Base-by-base conservation (phyloP, 2,329 filamentous ascomycete genomes). In the Neophaeococcomyces aloes region DNA sequence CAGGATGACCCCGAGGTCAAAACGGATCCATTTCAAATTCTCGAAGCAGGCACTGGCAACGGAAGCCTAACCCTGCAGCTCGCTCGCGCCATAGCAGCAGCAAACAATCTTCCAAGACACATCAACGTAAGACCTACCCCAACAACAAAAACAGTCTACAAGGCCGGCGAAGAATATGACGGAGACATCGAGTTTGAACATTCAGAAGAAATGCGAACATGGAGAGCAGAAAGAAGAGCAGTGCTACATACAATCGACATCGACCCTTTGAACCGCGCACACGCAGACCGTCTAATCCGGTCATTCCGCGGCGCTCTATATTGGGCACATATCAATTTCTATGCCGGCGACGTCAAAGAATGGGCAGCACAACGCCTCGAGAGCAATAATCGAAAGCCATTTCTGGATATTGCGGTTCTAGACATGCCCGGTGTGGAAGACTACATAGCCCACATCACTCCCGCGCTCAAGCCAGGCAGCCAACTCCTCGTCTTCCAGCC, bases 41-140 rank as follows among this genome's bases (percentile, higher is more conserved):
- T 91, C 41, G 86, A 91, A 62, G 84, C 84, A 36, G 85, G 86
- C 13, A 91, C 85, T 3, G 86, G 85, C n/a, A 83, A 88, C 68
- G 86, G 85, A 46, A 79, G 81, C 27, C 63, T 91, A 46, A 89
- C 84, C 0, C 63, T 91, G 3, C 76, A 88, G 56, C 69, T 91
- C 17, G 79, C 83, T 23, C 75, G 83, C 41, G 83, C 83, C 2
- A 76, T 91, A 35, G 81, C 88, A 57, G 83, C 76, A 34, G 81
- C 78, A 14, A 88, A 88, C 56, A 65, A 75, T 2, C 64, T 72
- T 4, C 70, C 72, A 0, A 3, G 62, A 62, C 45, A 56, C 59
- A n/a, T 52, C 53, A 36, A 57, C 58, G 38, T 47, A 61, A 18
- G 50, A 55, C 53, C 57, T 29, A 53, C 53, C 34, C 43, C 54